These are phyloP conservation scores for Candida sphagnicola DNA, from an alignment of 805 yeast genomes.

Conservation along the genomic window DNA sequence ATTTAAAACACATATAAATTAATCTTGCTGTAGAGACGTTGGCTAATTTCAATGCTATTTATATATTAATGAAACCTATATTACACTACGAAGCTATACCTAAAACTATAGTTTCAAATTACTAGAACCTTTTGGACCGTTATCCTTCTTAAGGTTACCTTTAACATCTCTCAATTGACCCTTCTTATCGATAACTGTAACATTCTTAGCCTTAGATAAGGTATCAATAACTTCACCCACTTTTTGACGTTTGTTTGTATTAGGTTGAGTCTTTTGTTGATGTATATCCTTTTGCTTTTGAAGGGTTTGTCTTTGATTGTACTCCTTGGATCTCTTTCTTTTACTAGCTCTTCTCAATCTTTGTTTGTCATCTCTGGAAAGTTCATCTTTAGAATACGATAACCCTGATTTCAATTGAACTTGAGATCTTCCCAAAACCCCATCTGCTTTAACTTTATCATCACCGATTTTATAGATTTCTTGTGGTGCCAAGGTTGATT, in stretches of 20 bases:
- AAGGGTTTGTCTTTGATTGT: constrained; percentile 29
- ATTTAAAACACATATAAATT: too few relatives aligned
- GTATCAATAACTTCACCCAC: constrained; percentile 66
- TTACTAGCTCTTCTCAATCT: constrained; percentile 83
- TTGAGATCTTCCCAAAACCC: constrained; percentile 41
- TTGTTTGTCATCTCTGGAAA: constrained; percentile 80
- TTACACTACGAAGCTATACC: not conserved
- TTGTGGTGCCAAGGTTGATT: constrained; percentile 86
- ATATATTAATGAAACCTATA: not conserved
- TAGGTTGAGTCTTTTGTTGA: constrained; percentile 11
- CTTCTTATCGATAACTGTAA: constrained; percentile 70
- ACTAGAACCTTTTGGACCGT: constrained; percentile 24
- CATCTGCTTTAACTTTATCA: constrained; percentile 26
- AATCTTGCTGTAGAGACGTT: too few relatives aligned
- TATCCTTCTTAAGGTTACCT: constrained; percentile 58
- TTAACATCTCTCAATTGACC: constrained; percentile 72
- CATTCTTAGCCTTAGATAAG: constrained; percentile 65
- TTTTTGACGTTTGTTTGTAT: constrained; percentile 48
- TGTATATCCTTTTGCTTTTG: constrained; percentile 25
- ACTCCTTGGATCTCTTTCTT: constrained; percentile 66
- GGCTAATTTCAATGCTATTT: not conserved
- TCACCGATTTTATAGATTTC: constrained; percentile 68
- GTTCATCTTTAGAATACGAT: constrained; percentile 75
- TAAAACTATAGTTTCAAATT: constrained; percentile 20
- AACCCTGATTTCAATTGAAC: constrained; percentile 73